Percentiles rank a stretch among this genome's conserved stretches.
Conservation (phyloP, 148 eudicot species). For the Rhododendron ovatum region DNA sequence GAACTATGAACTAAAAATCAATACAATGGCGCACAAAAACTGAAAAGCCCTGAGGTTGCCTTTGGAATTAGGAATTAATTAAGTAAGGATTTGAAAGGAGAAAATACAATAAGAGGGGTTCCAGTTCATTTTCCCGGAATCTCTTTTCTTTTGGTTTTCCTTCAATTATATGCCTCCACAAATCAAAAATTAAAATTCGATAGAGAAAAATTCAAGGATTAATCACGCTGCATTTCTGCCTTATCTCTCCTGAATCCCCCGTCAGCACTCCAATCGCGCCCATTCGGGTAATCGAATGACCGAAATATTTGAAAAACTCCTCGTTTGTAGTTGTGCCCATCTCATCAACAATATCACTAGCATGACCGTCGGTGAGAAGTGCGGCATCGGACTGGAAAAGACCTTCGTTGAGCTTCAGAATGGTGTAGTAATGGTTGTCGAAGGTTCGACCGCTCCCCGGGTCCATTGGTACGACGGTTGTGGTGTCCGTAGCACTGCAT, state of each 20-base stretch:
- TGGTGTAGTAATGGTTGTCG: constrained; percentile 28
- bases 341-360: background rate
- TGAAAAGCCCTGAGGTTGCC: too few species aligned
- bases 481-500: background rate
- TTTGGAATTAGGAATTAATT: too few species aligned
- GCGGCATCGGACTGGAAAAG: constrained; percentile 46
- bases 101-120: too few species aligned
- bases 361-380: constrained; percentile 13
- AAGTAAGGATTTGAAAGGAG: too few species aligned
- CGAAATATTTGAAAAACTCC: background rate
- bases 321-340: background rate
- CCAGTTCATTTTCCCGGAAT: too few species aligned
- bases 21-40: too few species aligned
- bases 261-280: background rate
- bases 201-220: too few species aligned
- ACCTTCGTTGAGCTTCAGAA: constrained; percentile 20
- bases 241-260: background rate
- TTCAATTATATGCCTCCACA: too few species aligned
- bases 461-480: constrained; percentile 15
- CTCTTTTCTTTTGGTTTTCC: too few species aligned
- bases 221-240: background rate
- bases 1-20: too few species aligned
- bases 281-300: background rate
- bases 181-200: too few species aligned
- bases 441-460: constrained; percentile 26